phyloP scores from a whole-genome alignment of 2,329 filamentous ascomycete genomes.

The Eurotiales sp. region DNA sequence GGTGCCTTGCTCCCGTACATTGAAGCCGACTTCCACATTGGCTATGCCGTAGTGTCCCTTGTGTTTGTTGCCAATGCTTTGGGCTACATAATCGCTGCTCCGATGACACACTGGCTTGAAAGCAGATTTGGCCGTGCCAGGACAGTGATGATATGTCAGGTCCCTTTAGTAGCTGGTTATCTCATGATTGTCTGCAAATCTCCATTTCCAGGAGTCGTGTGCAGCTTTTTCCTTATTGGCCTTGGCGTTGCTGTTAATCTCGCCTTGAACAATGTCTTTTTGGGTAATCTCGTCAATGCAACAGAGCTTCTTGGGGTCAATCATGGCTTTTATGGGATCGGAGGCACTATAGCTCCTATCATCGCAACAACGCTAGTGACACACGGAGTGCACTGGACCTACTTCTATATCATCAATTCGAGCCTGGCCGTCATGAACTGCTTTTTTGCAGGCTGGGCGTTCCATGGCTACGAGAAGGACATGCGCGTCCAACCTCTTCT shows the following conservation, averaged over 20 bases:
- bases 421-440: slow-evolving; percentile 56
- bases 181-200: slow-evolving; percentile 63
- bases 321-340: slow-evolving; percentile 51
- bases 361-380: slow-evolving; percentile 71
- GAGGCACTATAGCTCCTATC: slow-evolving; percentile 63
- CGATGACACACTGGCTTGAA: slow-evolving; percentile 63
- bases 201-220: slow-evolving; percentile 65
- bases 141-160: slow-evolving; percentile 58
- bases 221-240: slow-evolving; percentile 65
- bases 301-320: slow-evolving; percentile 45
- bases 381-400: slow-evolving; percentile 59
- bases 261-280: slow-evolving; percentile 56
- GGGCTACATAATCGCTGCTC: slow-evolving; percentile 71
- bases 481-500: slow-evolving; percentile 39
- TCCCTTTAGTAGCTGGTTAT: slow-evolving; percentile 58
- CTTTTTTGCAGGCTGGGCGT: slow-evolving; percentile 62
- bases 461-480: slow-evolving; percentile 67
- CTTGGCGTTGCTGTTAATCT: slow-evolving; percentile 50
- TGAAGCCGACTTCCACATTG: slow-evolving; percentile 69
- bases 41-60: slow-evolving; percentile 73
- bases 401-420: slow-evolving; percentile 68
- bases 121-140: slow-evolving; percentile 62
- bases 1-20: slow-evolving; percentile 80
- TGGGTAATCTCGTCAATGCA: slow-evolving; percentile 50
- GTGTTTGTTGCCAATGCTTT: slow-evolving; percentile 76